Conservation (phyloP, 305 asterid genomes). For the Rubia balearica region DNA sequence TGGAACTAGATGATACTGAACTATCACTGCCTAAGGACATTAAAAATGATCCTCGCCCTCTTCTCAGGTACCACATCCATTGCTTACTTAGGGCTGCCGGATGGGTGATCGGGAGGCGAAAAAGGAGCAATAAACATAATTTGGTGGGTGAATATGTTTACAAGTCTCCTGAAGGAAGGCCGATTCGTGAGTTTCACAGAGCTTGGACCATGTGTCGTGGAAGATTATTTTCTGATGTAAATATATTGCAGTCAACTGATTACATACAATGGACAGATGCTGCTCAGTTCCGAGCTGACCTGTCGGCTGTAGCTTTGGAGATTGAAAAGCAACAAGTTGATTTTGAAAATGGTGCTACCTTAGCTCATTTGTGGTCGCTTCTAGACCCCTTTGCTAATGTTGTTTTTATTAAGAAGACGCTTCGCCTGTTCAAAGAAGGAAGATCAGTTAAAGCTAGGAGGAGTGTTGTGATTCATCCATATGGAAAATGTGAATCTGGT, state of each 20-base stretch:
- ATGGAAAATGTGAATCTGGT: conserved; percentile 22
- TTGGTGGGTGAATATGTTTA: conserved; percentile 87
- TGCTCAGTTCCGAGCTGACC: conserved; percentile 66
- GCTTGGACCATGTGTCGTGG: conserved; percentile 90
- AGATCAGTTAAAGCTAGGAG: conserved; percentile 57
- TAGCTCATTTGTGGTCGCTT: conserved; percentile 85
- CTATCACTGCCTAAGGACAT: conserved; percentile 55
- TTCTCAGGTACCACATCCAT: conserved; percentile 84
- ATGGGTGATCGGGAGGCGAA: conserved; percentile 95
- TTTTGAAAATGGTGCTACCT: conserved; percentile 45
- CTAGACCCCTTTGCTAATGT: conserved; percentile 88
- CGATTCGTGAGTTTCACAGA: conserved; percentile 83
- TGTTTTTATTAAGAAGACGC: conserved; percentile 76
- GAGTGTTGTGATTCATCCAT: conserved; percentile 46
- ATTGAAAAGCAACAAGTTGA: conserved; percentile 49
- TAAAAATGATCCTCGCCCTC: conserved; percentile 92
- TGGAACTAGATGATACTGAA: conserved; percentile 66
- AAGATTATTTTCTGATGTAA: conserved; percentile 48
- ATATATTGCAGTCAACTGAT: conserved; percentile 35
- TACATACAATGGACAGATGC: conserved; percentile 62
- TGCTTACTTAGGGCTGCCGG: conserved; percentile 82
- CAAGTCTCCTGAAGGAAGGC: conserved; percentile 88
- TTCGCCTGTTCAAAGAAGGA: conserved; percentile 78
- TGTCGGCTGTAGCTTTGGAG: conserved; percentile 45
- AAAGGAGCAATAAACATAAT: conserved; percentile 65